Evolutionary conservation across 805 yeast genomes (phyloP).

Genomic region (Saccharomycopsis olivae): DNA sequence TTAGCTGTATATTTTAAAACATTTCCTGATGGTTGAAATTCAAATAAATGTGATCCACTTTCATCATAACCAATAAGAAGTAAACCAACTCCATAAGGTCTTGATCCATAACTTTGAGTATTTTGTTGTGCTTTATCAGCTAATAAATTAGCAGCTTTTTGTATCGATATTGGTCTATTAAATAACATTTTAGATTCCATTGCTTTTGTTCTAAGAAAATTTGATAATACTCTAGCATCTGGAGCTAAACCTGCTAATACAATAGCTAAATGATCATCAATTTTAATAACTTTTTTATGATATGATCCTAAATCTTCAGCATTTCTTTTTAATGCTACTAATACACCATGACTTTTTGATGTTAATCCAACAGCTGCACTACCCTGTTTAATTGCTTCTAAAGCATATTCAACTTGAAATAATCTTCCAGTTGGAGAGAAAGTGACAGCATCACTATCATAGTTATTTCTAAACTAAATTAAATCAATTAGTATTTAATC

Average conservation of each 20-base stretch:
- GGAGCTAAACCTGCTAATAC: constrained; percentile 98
- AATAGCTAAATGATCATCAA: constrained; percentile 89
- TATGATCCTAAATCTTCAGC: constrained; percentile 97
- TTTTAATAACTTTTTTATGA: constrained; percentile 84
- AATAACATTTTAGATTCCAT: constrained; percentile 77
- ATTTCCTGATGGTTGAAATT: constrained; percentile 93
- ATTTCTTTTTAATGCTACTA: constrained; percentile 89
- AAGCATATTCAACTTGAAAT: constrained; percentile 82
- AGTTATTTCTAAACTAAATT: constrained; percentile 94
- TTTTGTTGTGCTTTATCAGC: constrained; percentile 97
- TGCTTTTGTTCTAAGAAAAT: constrained; percentile 83
- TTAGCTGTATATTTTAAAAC: constrained; percentile 86
- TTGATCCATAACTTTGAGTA: constrained; percentile 90
- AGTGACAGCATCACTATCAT: constrained; percentile 97
- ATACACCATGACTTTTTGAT: constrained; percentile 76
- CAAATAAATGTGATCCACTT: constrained; percentile 87
- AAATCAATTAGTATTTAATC: neutral
- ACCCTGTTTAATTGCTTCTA: constrained; percentile 96
- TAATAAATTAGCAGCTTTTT: constrained; percentile 72
- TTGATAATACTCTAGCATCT: constrained; percentile 90
- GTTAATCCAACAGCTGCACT: constrained; percentile 93
- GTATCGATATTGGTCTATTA: constrained; percentile 75
- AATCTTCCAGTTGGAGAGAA: constrained; percentile 92
- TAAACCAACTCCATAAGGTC: constrained; percentile 98
- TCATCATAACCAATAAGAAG: constrained; percentile 86